A percentile compares a stretch with the other conserved stretches of the same genome.
Conservation (phyloP, 257 asterid species). For the Striga asiatica region DNA sequence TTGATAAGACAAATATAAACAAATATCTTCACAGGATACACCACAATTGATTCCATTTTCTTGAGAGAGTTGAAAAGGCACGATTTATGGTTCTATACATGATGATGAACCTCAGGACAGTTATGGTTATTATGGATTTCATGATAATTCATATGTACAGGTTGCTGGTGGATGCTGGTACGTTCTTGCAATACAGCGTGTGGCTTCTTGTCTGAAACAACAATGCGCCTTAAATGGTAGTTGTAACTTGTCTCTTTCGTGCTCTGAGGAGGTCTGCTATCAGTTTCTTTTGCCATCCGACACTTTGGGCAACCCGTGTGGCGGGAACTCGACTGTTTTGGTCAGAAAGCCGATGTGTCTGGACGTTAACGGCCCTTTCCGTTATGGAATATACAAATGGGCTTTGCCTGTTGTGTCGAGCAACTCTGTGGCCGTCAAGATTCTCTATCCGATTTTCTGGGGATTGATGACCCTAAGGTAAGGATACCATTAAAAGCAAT, state of each 20-base stretch:
- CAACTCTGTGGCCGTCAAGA: slow-evolving; percentile 70
- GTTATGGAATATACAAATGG: slow-evolving; percentile 76
- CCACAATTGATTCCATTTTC: too few species aligned
- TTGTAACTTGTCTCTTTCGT: slow-evolving; percentile 51
- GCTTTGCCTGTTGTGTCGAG: slow-evolving; percentile 92
- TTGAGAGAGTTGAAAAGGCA: too few species aligned
- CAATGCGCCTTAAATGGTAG: slow-evolving; percentile 36
- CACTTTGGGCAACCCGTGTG: slow-evolving; percentile 46
- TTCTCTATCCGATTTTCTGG: slow-evolving; percentile 93
- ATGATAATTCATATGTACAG: slow-evolving; percentile 21
- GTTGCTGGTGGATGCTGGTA: slow-evolving; percentile 99
- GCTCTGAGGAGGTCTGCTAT: slow-evolving; percentile 76
- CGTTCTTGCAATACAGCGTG: slow-evolving; percentile 83
- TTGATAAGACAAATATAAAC: too few species aligned
- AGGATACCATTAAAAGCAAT: neutral
- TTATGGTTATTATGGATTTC: too few species aligned
- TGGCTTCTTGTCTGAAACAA: slow-evolving; percentile 67
- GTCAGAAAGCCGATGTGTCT: slow-evolving; percentile 55
- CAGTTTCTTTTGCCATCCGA: slow-evolving; percentile 45
- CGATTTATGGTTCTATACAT: too few species aligned
- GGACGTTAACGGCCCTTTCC: slow-evolving; percentile 77
- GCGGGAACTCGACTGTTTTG: slow-evolving; percentile 35
- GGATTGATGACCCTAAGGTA: slow-evolving; percentile 94
- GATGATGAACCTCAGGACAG: too few species aligned
- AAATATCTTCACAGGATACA: too few species aligned